phyloP scores from a whole-genome alignment of 163 green algal species.

The Scenedesmus sp. region DNA sequence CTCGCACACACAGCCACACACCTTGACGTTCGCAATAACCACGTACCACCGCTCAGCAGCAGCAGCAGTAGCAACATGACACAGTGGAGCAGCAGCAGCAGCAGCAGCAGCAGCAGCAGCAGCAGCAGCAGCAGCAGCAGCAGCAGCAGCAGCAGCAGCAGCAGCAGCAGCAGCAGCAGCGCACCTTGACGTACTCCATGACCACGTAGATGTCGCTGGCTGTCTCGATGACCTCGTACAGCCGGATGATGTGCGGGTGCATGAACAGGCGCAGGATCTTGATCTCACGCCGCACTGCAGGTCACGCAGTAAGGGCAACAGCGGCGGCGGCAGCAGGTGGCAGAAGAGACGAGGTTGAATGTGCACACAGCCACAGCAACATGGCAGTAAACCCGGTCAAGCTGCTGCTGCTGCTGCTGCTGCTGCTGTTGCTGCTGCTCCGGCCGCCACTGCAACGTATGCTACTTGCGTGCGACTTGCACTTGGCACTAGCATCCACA shows the following conservation, averaged over 20 bases:
- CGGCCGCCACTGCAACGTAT: neutral
- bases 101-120: too few species aligned
- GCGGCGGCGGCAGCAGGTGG: neutral
- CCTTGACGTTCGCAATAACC: too few species aligned
- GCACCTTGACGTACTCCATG: slow-evolving; percentile 98
- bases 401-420: neutral
- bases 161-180: neutral
- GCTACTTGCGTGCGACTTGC: neutral
- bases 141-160: slow-evolving; percentile 52
- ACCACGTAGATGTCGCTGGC: slow-evolving; percentile 98
- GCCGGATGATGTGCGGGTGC: slow-evolving; percentile 99
- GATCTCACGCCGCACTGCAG: slow-evolving; percentile 94
- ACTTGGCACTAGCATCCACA: neutral
- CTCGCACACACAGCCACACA: too few species aligned
- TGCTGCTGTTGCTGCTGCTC: neutral
- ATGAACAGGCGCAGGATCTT: slow-evolving; percentile 99
- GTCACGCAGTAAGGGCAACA: neutral
- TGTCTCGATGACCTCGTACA: slow-evolving; percentile 99
- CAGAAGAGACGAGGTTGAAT: neutral
- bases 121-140: too few species aligned
- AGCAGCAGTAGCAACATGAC: too few species aligned
- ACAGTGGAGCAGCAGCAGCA: too few species aligned
- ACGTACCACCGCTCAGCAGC: too few species aligned
- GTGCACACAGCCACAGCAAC: too few species aligned
- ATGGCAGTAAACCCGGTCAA: neutral